phyloP scores from a whole-genome alignment of 2,329 filamentous ascomycete species.

The Parascedosporium putredinis region DNA sequence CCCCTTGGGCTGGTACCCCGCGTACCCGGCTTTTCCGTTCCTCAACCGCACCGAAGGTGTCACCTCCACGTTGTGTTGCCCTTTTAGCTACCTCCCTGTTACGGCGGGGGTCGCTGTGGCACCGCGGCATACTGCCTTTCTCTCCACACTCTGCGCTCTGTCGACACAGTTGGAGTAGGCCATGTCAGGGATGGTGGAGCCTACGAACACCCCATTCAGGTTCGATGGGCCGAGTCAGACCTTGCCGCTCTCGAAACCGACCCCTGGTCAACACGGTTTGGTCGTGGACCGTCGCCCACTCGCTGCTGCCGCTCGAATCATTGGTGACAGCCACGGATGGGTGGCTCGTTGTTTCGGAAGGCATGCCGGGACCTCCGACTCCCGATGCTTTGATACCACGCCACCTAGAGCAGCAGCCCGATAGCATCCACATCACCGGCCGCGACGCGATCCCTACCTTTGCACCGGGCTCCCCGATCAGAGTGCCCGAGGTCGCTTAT shows the following conservation, averaged over 20 bases:
- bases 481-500: too few species aligned
- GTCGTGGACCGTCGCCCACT: too few species aligned
- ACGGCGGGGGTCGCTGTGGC: too few species aligned
- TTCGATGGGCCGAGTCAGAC: not conserved
- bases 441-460: too few species aligned
- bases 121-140: not conserved
- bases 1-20: not conserved
- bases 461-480: too few species aligned
- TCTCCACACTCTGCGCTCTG: not conserved
- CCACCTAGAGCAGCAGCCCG: too few species aligned
- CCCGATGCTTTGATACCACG: not conserved
- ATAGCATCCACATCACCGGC: too few species aligned
- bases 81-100: too few species aligned
- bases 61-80: not conserved
- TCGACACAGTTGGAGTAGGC: not conserved
- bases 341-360: too few species aligned
- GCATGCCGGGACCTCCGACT: not conserved
- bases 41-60: not conserved
- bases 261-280: not conserved
- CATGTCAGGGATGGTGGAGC: not conserved
- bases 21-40: not conserved
- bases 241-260: not conserved
- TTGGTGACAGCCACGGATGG: too few species aligned
- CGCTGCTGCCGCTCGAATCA: too few species aligned
- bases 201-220: not conserved